Evolutionary conservation across 768 basidiomycete genomes (phyloP), one percentile per base, ranked within the genome.

Genomic region (Amanita pallidorosea): DNA sequence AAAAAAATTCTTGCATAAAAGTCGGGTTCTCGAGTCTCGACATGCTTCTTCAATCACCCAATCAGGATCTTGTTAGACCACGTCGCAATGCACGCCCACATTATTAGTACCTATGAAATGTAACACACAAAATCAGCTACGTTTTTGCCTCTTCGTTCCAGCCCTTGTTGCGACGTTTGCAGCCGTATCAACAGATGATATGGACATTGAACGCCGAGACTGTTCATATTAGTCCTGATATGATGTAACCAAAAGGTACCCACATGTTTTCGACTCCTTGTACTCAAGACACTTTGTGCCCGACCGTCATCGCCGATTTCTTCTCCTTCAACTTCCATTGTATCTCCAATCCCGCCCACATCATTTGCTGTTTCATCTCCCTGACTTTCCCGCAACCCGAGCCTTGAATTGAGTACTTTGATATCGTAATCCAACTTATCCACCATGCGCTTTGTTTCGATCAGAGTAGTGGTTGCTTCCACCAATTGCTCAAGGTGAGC

Each of bases 391-490:
- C 71, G 67, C 60, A 77, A 67, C 20, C 76, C 79, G 11, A 85
- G 60, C 35, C 83, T 79, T 48, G 74, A 76, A 60, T 78, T 83
- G 54, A 85, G 58, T 2, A 88, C 76, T 52, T 81, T 68, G 31
- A 92, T 82, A 57, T 98, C 95, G 60, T 87, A 84, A 17, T 95
- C 91, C 3, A 85, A 76, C 61, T 84, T 80, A 63, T 98, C 95
- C 36, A 89, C 78, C 11, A 81, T 70, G 57, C 88, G 84, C 73
- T 97, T 98, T 56, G 81, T 84, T 59, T 97, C 90, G n/a, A 95
- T 75, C 59, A 97, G 66, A 11, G 77, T 72, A 4, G 75, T 75
- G 1, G 88, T 79, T 3, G 85, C 80, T 4, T 84, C 81, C 41
- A 94, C 60, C 13, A 98, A 65, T 12, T 72, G 70, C 54, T 96